Base-by-base conservation (phyloP, 1,284 basidiomycete genomes). In the Leucoagaricus sp. region DNA sequence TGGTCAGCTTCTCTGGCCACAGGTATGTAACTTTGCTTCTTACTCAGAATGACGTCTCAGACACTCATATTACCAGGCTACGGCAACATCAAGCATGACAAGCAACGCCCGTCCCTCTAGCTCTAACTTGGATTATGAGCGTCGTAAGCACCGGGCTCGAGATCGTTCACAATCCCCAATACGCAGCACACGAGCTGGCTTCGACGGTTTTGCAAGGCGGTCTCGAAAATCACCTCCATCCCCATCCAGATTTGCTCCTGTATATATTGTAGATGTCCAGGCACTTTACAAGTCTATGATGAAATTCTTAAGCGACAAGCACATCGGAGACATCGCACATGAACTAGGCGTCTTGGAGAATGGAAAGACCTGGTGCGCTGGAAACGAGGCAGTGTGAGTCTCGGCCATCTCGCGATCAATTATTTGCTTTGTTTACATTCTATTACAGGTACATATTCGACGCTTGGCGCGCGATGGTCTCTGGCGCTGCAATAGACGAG, bases 361-460 rank as follows among this genome's bases (percentile, higher is more conserved):
- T 12, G 57, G 58, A 6, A 59, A 64, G 28, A 67, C 69, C 3
- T 72, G 69, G 68, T 75, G 73, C 64, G 75, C 75, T 23, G 75
- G 74, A 1, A 75, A 76, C 33, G 75, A 76, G 64, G 67, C 70
- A 15, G 65, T 61, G 72, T 73, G 58, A 58, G 69, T 61, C 17
- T 15, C 26, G 21, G 19, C 36, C 23, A 21, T 19, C 31, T 23
- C n/a, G 42, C 52, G 3, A 25, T 12, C 54, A 0, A 5, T 25
- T 44, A 19, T 17, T 19, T 26, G 0, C 42, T 12, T 33, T 47
- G 45, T 44, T 54, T 26, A 21, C 48, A 42, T 34, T 4, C 12
- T 25, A 53, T 31, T 13, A 21, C 45, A 74, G 72, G 9, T 58
- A 65, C n/a, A 57, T 69, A 4, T 63, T 72, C 29, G 61, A 70